Conservation (phyloP, 257 asterid species). For the Parsonsia alboflavescens region DNA sequence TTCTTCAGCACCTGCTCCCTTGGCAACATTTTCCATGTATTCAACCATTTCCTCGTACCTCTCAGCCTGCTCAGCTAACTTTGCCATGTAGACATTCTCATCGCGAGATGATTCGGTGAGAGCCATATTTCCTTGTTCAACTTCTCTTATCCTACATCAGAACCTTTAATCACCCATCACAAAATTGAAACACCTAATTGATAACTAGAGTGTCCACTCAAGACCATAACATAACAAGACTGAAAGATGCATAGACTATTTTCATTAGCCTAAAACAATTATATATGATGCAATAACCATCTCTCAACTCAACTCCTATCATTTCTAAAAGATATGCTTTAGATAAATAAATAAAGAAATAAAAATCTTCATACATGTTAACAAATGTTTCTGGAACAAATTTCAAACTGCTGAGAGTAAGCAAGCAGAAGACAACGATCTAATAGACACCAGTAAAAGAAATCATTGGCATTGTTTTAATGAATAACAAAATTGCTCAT, state of each 20-base stretch:
- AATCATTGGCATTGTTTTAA: neutral
- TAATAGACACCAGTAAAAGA: neutral
- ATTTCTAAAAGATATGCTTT: neutral
- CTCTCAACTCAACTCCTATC: neutral
- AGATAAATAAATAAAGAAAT: too few species aligned
- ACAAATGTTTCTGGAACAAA: neutral
- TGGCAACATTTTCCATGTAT: constrained; percentile 29
- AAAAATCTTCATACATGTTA: neutral
- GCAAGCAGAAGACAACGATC: neutral
- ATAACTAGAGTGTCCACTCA: neutral
- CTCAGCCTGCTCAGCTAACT: constrained; percentile 33
- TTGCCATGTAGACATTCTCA: constrained; percentile 30
- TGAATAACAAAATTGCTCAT: neutral
- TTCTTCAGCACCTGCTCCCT: constrained; percentile 15
- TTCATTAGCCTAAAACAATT: neutral
- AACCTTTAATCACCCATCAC: neutral
- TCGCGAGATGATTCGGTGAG: constrained; percentile 18
- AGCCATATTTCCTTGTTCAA: neutral
- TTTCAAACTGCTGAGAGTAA: neutral
- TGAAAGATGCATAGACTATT: neutral
- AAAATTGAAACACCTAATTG: neutral
- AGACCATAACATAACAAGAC: neutral
- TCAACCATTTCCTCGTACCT: constrained; percentile 33
- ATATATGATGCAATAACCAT: neutral
- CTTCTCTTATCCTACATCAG: neutral